Conservation (phyloP, 495 filamentous ascomycete genomes). For the Amorphotheca resinae region DNA sequence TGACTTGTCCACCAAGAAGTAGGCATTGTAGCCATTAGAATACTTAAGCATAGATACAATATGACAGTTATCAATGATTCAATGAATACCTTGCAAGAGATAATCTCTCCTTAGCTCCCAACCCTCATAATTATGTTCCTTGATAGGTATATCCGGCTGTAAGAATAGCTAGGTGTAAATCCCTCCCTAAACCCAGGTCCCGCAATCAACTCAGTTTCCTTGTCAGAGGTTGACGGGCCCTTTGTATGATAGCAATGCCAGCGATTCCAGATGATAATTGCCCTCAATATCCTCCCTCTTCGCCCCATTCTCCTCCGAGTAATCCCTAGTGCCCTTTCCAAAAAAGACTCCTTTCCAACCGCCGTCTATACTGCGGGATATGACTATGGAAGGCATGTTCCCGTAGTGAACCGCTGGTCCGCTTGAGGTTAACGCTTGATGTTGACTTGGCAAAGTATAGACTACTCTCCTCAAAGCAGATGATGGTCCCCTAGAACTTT, state of each 20-base stretch:
- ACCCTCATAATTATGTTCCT: slow-evolving; percentile 27
- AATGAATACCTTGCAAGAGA: slow-evolving; percentile 16
- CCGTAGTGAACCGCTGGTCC: no score
- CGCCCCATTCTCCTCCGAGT: slow-evolving; percentile 29
- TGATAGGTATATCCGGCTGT: slow-evolving; percentile 25
- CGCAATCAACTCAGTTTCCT: slow-evolving; percentile 35
- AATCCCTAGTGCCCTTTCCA: slow-evolving; percentile 30
- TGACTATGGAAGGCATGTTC: no score
- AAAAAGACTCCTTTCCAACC: slow-evolving; percentile 24
- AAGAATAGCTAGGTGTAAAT: slow-evolving; percentile 34
- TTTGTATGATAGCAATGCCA: slow-evolving; percentile 49
- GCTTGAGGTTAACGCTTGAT: no score
- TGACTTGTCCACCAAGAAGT: no score
- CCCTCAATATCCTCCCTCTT: slow-evolving; percentile 36
- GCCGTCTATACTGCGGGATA: not conserved
- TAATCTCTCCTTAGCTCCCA: slow-evolving; percentile 25
- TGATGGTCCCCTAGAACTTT: no score
- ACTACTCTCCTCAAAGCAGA: no score
- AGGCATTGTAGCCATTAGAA: slow-evolving; percentile 36
- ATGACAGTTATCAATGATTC: slow-evolving; percentile 27
- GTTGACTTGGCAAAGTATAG: no score
- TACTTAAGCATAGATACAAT: slow-evolving; percentile 34
- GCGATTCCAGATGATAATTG: slow-evolving; percentile 48
- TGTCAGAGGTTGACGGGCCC: slow-evolving; percentile 37
- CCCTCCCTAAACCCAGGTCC: slow-evolving; percentile 39